A percentile compares a stretch with the other conserved stretches of the same genome.
These are phyloP conservation scores for Elymus sibiricus DNA, from an alignment of 176 grass and related monocot genomes.

Conservation along the genomic window DNA sequence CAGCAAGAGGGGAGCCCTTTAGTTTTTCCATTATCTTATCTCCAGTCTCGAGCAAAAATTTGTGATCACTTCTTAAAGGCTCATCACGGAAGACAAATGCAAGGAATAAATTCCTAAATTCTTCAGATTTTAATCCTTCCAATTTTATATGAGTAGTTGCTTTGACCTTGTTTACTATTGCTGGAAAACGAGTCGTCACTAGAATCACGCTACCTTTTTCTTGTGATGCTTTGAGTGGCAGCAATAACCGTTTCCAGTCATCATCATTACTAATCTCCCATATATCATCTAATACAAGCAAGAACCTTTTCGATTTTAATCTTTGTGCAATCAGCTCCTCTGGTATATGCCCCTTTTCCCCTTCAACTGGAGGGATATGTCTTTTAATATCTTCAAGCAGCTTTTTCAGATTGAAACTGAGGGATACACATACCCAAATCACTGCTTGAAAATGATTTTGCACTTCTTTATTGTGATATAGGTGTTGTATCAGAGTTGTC, in stretches of 20 bases:
- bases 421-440: background rate
- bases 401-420: background rate
- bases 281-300: constrained; percentile 32
- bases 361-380: accelerated
- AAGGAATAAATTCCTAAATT: background rate
- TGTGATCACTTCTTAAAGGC: background rate
- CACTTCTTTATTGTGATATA: background rate
- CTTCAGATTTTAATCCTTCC: background rate
- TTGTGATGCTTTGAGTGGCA: background rate
- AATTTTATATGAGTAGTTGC: background rate
- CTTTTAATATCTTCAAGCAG: background rate
- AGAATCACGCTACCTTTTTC: background rate
- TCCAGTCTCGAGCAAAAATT: background rate
- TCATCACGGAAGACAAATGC: background rate
- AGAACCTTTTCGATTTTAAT: background rate
- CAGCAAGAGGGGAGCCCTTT: background rate
- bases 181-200: background rate
- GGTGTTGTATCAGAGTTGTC: constrained; percentile 32
- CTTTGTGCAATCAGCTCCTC: background rate
- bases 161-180: background rate
- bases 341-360: background rate
- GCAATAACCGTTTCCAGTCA: background rate
- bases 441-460: background rate
- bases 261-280: background rate
- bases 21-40: constrained; percentile 14